A percentile compares a stretch with the other conserved stretches of the same genome.
phyloP scores from a whole-genome alignment of 805 yeast species.

The Cyberlindnera maclurae region DNA sequence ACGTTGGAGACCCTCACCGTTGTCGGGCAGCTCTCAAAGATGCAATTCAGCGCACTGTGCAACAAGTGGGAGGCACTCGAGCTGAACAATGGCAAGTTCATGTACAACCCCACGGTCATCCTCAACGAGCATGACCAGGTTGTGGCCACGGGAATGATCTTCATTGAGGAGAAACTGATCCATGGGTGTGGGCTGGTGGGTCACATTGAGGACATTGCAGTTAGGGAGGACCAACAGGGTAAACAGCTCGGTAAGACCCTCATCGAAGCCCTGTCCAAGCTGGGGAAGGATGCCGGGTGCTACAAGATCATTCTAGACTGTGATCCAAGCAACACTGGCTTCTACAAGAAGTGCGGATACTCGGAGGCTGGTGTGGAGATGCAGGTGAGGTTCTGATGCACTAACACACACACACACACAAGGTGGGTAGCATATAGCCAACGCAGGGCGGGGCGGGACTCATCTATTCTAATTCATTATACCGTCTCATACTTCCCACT shows the following conservation, averaged over 20 bases:
- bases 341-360: constrained; percentile 86
- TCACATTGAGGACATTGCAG: constrained; percentile 93
- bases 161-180: constrained; percentile 76
- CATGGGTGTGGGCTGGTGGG: constrained; percentile 85
- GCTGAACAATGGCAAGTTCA: constrained; percentile 19
- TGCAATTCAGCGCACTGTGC: constrained; percentile 43
- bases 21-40: constrained; percentile 62
- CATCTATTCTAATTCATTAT: too few relatives aligned
- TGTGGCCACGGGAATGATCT: constrained; percentile 78
- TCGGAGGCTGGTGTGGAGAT: constrained; percentile 60
- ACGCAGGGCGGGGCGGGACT: too few relatives aligned
- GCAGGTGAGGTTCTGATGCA: constrained; percentile 39
- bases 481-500: not conserved
- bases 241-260: constrained; percentile 66
- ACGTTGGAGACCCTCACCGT: constrained; percentile 67
- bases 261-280: constrained; percentile 51
- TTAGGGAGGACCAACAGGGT: constrained; percentile 70
- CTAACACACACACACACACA: too few relatives aligned
- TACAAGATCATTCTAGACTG: constrained; percentile 91
- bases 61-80: constrained; percentile 47
- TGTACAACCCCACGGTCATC: constrained; percentile 68
- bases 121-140: constrained; percentile 37
- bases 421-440: too few relatives aligned
- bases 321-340: constrained; percentile 69
- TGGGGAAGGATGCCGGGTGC: constrained; percentile 60